phyloP scores from a whole-genome alignment of 1,139 yeast species.

The Taphrina confusa region DNA sequence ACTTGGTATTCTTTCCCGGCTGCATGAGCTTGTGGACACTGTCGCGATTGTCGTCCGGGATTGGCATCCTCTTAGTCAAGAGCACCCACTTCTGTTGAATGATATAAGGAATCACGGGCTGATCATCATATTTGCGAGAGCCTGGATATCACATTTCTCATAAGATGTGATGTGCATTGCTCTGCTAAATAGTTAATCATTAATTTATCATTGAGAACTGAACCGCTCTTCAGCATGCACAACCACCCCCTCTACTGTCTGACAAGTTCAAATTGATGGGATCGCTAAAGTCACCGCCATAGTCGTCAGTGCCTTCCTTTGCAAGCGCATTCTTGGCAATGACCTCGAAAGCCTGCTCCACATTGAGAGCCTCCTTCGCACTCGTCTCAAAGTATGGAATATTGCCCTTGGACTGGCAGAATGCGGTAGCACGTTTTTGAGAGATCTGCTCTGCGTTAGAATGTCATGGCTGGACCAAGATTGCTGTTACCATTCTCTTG shows the following conservation, averaged over 20 bases:
- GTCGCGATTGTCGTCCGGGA: no score
- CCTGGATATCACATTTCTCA: no score
- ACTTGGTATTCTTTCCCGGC: no score
- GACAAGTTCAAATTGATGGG: constrained; percentile 37
- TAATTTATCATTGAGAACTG: neutral
- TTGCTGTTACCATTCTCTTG: constrained; percentile 63
- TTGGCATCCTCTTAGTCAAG: no score
- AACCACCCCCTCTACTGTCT: constrained; percentile 33
- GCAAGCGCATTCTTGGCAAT: constrained; percentile 94
- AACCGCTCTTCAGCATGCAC: constrained; percentile 28
- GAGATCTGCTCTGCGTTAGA: constrained; percentile 45
- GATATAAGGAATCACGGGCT: no score
- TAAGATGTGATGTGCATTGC: constrained; percentile 10
- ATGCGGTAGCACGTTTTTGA: constrained; percentile 78
- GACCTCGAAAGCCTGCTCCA: constrained; percentile 92
- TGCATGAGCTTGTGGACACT: no score
- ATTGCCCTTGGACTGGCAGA: constrained; percentile 83
- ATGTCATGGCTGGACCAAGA: neutral
- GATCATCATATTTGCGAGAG: no score
- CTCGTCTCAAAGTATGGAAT: constrained; percentile 92
- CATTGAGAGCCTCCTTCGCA: constrained; percentile 88
- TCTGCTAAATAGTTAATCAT: neutral
- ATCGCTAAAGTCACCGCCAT: constrained; percentile 36
- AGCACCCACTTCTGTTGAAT: no score
- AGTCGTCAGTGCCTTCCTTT: constrained; percentile 78